phyloP scores from a whole-genome alignment of 169 alveolate genomes.

The Plasmodium vivax region DNA sequence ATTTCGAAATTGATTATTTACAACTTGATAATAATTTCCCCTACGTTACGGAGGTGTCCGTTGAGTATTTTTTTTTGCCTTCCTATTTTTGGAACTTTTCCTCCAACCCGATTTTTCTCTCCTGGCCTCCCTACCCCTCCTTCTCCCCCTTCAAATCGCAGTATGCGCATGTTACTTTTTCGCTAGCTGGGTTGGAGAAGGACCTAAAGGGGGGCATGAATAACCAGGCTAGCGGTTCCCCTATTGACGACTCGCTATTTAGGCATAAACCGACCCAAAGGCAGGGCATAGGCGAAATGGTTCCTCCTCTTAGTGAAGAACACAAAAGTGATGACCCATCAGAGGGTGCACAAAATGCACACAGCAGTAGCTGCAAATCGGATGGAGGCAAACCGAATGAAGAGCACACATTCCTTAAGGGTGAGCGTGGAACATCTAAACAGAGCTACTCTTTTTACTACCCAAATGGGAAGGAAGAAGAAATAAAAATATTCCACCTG shows the following conservation, averaged over 20 bases:
- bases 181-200: background rate
- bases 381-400: background rate
- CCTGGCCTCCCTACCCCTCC: constrained; percentile 74
- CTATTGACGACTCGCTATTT: background rate
- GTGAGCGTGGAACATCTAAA: background rate
- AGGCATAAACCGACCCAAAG: background rate
- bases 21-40: constrained; percentile 71
- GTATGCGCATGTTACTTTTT: constrained; percentile 65
- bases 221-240: background rate
- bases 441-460: background rate
- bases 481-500: constrained; percentile 16
- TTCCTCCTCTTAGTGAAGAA: background rate
- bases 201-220: background rate
- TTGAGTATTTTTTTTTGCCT: constrained; percentile 59
- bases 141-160: constrained; percentile 74
- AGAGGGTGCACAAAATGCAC: background rate
- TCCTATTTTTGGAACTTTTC: constrained; percentile 67
- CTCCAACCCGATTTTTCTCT: constrained; percentile 59
- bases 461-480: constrained; percentile 44
- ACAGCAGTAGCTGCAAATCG: background rate
- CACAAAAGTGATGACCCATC: background rate
- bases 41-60: constrained; percentile 23
- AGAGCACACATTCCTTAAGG: background rate
- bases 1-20: constrained; percentile 45
- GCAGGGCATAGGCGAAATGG: background rate